Conservation (phyloP, 768 basidiomycete species). For the Leucosporidium creatinivorum region DNA sequence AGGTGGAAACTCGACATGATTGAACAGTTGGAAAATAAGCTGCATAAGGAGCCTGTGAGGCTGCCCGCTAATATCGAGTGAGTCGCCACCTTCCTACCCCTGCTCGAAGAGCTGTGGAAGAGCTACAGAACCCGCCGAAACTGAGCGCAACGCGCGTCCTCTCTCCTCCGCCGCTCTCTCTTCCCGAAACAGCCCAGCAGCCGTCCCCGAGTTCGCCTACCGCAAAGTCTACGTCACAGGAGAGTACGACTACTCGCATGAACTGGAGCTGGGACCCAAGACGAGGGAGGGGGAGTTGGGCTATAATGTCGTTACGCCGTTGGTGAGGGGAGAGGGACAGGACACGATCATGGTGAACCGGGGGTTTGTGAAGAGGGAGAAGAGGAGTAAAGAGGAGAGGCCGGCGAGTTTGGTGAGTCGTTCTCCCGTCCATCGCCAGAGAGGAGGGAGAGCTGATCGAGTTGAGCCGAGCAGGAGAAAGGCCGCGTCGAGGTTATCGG, state of each 20-base stretch:
- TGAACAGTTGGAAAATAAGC: slow-evolving; percentile 84
- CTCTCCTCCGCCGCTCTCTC: slow-evolving; percentile 29
- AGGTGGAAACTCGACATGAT: slow-evolving; percentile 93
- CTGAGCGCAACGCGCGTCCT: slow-evolving; percentile 12
- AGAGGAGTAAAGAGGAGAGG: slow-evolving; percentile 31
- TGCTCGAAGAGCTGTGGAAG: neutral
- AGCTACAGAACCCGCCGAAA: slow-evolving; percentile 3
- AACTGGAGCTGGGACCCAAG: slow-evolving; percentile 75
- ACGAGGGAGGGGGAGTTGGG: slow-evolving; percentile 84
- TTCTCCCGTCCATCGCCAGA: neutral
- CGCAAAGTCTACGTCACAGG: slow-evolving; percentile 75
- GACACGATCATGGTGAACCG: slow-evolving; percentile 86
- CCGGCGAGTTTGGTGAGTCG: slow-evolving; percentile 39
- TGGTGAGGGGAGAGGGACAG: slow-evolving; percentile 56
- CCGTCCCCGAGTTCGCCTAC: slow-evolving; percentile 79
- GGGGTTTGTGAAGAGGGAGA: slow-evolving; percentile 68
- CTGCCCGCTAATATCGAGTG: slow-evolving; percentile 84
- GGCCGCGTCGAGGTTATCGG: slow-evolving; percentile 69
- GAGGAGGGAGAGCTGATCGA: neutral
- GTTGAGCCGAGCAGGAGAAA: slow-evolving; percentile 28
- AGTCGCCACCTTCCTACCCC: slow-evolving; percentile 36
- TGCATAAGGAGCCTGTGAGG: slow-evolving; percentile 65
- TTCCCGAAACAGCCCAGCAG: slow-evolving; percentile 53
- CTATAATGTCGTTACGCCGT: slow-evolving; percentile 77
- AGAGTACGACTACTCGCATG: slow-evolving; percentile 65